phyloP scores from a whole-genome alignment of 805 yeast genomes.

The Saccharomycopsis guyanensis region DNA sequence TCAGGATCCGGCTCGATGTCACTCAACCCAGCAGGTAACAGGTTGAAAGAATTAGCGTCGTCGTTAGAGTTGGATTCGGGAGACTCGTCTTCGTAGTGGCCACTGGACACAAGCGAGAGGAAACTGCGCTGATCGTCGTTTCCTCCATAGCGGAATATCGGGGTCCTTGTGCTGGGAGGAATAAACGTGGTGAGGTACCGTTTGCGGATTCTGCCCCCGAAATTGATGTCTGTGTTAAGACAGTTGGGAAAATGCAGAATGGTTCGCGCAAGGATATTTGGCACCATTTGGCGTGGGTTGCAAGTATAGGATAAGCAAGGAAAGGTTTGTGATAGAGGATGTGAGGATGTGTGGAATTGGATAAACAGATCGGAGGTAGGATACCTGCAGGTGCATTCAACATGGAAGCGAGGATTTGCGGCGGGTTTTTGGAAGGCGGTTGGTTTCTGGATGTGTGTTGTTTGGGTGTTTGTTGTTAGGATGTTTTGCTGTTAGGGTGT shows the following conservation, averaged over 20 bases:
- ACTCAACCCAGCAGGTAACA: constrained; percentile 18
- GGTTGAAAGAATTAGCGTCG: constrained; percentile 10
- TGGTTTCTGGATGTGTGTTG: too few relatives aligned
- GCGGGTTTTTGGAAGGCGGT: too few relatives aligned
- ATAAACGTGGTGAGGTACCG: constrained; percentile 25
- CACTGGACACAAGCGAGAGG: constrained; percentile 31
- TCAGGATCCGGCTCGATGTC: constrained; percentile 3
- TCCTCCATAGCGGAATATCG: constrained; percentile 29
- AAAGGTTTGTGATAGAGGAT: background rate
- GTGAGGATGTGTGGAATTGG: too few relatives aligned
- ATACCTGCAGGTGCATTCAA: too few relatives aligned
- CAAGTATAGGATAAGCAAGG: background rate
- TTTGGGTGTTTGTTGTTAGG: too few relatives aligned
- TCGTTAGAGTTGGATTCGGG: constrained; percentile 25
- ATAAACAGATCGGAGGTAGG: too few relatives aligned
- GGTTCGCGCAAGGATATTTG: constrained; percentile 8
- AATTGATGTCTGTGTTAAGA: constrained; percentile 15
- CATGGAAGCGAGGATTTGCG: too few relatives aligned
- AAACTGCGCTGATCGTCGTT: constrained; percentile 33
- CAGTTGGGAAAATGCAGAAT: constrained; percentile 18
- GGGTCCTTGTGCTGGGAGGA: constrained; percentile 36
- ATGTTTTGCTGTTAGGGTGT: too few relatives aligned
- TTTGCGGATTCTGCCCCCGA: constrained; percentile 20
- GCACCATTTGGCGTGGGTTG: constrained; percentile 5
- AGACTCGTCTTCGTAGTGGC: constrained; percentile 24